Evolutionary conservation across 192 early-diverging fungal genomes (phyloP), one percentile per base, ranked within the genome.

Genomic region (Podila clonocystis): DNA sequence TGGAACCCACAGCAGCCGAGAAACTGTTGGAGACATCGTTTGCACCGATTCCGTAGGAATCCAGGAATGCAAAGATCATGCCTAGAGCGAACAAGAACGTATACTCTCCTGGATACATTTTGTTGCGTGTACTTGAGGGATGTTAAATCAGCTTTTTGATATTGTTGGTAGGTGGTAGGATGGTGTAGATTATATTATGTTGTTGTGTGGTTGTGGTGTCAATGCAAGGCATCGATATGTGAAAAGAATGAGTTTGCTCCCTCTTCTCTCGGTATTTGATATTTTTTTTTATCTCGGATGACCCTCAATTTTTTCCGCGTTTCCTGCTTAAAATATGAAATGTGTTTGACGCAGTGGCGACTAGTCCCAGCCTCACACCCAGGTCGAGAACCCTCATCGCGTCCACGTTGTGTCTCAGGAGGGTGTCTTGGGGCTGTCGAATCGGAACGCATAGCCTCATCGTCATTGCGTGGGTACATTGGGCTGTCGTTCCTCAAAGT

Each of bases 1-100:
- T 90, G 4, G 95, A 94, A 34, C 91, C 90, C 49, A 96, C 92
- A 17, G 94, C 93, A 19, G 93, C 92, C 29, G 94, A 90, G 73
- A 96, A 96, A 9, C 92, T 91, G 82, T 96, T 96, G 70, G 93
- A 91, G 26, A 96, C 93, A 83, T 96, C 95, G 72, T 96, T 96
- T 30, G 94, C 92, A 58, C 93, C 94, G 65, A 95, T 93, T 29
- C 91, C 91, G 74, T 84, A 94, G 33, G 93, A 92, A 69, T 95
- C 93, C 24, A 82, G 34, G 55, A 94, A 91, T 20, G 94, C 91
- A 48, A 88, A 82, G 13, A 91, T 65, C 66, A 92, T 83, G 49
- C 88, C 89, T 29, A 94, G 58, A 41, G 74, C 89, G 82, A 95
- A 93, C 13, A 95, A 86, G 82, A 86, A 94, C 3, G 90, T 91